Percentiles rank a stretch among this genome's conserved stretches.
phyloP scores from a whole-genome alignment of 495 filamentous ascomycete genomes.

The Penicillium desertorum region DNA sequence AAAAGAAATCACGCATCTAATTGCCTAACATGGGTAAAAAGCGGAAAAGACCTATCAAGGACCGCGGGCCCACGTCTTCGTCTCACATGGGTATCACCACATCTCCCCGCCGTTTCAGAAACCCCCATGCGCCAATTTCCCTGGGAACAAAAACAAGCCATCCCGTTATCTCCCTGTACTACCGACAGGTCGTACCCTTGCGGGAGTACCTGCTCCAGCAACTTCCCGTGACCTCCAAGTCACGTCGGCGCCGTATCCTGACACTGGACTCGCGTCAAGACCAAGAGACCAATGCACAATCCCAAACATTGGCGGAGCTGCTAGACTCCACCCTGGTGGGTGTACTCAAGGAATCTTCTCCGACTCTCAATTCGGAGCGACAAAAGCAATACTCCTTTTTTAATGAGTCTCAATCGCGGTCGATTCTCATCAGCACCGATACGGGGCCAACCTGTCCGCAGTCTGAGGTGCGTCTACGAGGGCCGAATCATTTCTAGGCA shows the following conservation, averaged over 20 bases:
- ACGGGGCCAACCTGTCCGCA: conserved; percentile 48
- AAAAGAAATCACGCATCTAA: neutral
- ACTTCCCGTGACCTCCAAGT: conserved; percentile 54
- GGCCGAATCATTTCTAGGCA: neutral
- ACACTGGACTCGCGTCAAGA: conserved; percentile 22
- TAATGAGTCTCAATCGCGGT: conserved; percentile 56
- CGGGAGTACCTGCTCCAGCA: conserved; percentile 65
- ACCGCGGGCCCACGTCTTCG: conserved; percentile 21
- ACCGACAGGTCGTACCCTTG: conserved; percentile 63
- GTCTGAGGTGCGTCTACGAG: conserved; percentile 54
- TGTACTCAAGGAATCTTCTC: conserved; percentile 34
- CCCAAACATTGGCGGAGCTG: conserved; percentile 44
- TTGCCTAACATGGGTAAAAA: conserved; percentile 42
- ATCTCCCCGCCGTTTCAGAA: conserved; percentile 23
- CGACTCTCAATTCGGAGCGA: conserved; percentile 40
- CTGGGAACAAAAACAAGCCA: conserved; percentile 39
- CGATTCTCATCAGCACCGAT: conserved; percentile 37
- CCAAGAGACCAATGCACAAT: conserved; percentile 4
- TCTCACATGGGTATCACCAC: conserved; percentile 24
- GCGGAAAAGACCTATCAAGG: conserved; percentile 43
- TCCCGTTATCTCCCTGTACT: conserved; percentile 73
- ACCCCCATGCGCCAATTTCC: conserved; percentile 10
- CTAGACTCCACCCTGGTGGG: conserved; percentile 73
- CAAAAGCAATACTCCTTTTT: conserved; percentile 62
- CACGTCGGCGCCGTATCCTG: conserved; percentile 49